Percentiles rank a stretch among this genome's conserved stretches.
Conservation (phyloP, 2,329 filamentous ascomycete species). For the Arthrobotrys entomopaga region DNA sequence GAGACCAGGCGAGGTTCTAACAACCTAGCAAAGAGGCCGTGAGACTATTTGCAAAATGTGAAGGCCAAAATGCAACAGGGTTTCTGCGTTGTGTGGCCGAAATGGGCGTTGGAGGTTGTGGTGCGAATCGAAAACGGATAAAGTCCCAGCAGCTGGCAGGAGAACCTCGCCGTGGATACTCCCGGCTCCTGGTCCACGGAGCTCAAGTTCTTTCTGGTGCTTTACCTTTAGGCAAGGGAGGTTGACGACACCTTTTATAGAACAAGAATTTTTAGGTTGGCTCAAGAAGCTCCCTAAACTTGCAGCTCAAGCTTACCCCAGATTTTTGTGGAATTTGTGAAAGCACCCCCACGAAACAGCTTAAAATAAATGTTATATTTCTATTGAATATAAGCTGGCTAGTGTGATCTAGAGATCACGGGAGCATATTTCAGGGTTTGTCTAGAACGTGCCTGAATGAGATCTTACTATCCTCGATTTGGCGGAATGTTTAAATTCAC, state of each 20-base stretch:
- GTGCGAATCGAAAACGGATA: neutral
- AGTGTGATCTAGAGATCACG: slow-evolving; percentile 30
- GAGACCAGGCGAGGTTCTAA: neutral
- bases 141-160: slow-evolving; percentile 23
- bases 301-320: slow-evolving; percentile 44
- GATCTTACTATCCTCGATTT: slow-evolving; percentile 29
- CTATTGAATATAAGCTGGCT: slow-evolving; percentile 21
- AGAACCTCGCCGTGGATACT: neutral
- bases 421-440: slow-evolving; percentile 30
- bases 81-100: slow-evolving; percentile 37
- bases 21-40: neutral
- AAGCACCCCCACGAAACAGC: slow-evolving; percentile 43
- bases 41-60: neutral
- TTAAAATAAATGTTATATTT: slow-evolving; percentile 5
- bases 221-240: slow-evolving; percentile 32
- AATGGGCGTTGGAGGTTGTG: slow-evolving; percentile 18
- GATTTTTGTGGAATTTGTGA: slow-evolving; percentile 26
- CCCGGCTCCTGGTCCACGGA: slow-evolving; percentile 43
- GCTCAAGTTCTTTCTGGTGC: slow-evolving; percentile 21
- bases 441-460: slow-evolving; percentile 25
- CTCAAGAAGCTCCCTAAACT: neutral
- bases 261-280: slow-evolving; percentile 3
- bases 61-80: slow-evolving; percentile 36
- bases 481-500: slow-evolving; percentile 19
- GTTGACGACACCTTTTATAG: slow-evolving; percentile 45